A percentile compares a stretch with the other conserved stretches of the same genome.
Evolutionary conservation across 2,329 filamentous ascomycete genomes (phyloP).

Genomic region (Epichloe amarillans): DNA sequence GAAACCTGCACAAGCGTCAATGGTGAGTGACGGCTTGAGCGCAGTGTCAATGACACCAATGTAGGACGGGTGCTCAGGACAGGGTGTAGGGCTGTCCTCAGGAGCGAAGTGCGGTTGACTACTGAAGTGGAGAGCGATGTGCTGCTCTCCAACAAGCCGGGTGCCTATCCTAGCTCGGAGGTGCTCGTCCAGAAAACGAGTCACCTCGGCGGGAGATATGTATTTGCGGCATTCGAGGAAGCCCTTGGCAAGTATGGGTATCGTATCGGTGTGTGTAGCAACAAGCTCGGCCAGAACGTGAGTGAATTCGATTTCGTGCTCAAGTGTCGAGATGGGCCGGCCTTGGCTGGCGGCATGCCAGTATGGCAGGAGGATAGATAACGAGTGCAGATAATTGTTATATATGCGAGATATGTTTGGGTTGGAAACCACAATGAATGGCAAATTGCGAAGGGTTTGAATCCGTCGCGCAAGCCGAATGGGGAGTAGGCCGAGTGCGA

Average conservation of each 20-base stretch:
- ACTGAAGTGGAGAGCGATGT: conserved; percentile 74
- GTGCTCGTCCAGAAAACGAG: conserved; percentile 83
- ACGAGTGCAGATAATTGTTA: conserved; percentile 86
- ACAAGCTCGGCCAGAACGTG: conserved; percentile 92
- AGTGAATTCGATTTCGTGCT: conserved; percentile 85
- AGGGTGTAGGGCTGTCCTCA: conserved; percentile 34
- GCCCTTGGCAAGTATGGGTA: conserved; percentile 78
- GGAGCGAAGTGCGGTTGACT: conserved; percentile 56
- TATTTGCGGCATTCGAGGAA: conserved; percentile 91
- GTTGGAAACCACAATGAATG: conserved; percentile 97
- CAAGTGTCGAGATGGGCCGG: conserved; percentile 41
- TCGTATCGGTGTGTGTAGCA: conserved; percentile 86
- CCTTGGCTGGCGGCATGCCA: conserved; percentile 33
- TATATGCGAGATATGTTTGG: conserved; percentile 90
- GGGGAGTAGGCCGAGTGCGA: conserved; percentile 83
- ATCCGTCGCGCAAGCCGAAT: conserved; percentile 89
- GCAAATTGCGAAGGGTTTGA: conserved; percentile 81
- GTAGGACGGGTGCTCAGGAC: conserved; percentile 48
- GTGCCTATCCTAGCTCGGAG: conserved; percentile 89
- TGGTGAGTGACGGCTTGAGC: conserved; percentile 65
- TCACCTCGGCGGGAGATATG: conserved; percentile 72
- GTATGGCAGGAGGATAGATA: conserved; percentile 83
- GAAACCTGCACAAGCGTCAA: conserved; percentile 75
- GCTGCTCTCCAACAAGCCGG: conserved; percentile 86
- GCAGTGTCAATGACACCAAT: conserved; percentile 94